Evolutionary conservation across 2,329 filamentous ascomycete species (phyloP).

Genomic region (Aureobasidium leucospermi): DNA sequence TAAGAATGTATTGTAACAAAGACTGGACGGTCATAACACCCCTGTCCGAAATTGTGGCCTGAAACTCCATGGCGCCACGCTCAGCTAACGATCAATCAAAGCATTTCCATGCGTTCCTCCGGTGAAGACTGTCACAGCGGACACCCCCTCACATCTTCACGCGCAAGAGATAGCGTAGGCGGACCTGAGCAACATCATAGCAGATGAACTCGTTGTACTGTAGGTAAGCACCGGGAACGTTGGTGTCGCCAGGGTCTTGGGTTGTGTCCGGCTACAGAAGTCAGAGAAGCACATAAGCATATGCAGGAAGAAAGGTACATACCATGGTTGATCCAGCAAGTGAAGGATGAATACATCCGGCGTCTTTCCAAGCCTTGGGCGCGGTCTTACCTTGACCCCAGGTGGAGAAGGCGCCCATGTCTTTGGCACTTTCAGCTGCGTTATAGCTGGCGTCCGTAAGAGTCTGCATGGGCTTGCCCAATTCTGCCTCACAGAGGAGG

Average conservation of each 20-base stretch:
- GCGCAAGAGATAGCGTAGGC: slow-evolving; percentile 61
- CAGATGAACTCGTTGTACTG: slow-evolving; percentile 68
- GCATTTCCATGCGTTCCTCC: too few species aligned
- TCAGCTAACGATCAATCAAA: too few species aligned
- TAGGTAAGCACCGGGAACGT: slow-evolving; percentile 37
- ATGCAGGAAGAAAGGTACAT: slow-evolving; percentile 24
- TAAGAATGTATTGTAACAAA: too few species aligned
- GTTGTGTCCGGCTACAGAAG: slow-evolving; percentile 21
- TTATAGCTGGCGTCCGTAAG: slow-evolving; percentile 51
- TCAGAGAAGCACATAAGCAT: background rate
- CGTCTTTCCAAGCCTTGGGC: slow-evolving; percentile 70
- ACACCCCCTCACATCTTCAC: slow-evolving; percentile 36
- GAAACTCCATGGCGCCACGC: too few species aligned
- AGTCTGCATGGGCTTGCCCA: slow-evolving; percentile 67
- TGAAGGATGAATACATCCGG: slow-evolving; percentile 54
- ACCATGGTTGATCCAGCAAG: slow-evolving; percentile 66
- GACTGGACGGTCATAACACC: too few species aligned
- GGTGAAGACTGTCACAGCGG: too few species aligned
- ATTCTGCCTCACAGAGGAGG: slow-evolving; percentile 75
- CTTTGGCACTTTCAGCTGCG: slow-evolving; percentile 57
- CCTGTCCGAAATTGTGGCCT: too few species aligned
- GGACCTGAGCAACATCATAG: slow-evolving; percentile 63
- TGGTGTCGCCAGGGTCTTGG: slow-evolving; percentile 15
- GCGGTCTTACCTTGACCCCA: slow-evolving; percentile 60
- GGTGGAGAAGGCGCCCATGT: slow-evolving; percentile 56